Conservation (phyloP, 1,139 yeast species). For the Kurtzmaniella quercitrusa region DNA sequence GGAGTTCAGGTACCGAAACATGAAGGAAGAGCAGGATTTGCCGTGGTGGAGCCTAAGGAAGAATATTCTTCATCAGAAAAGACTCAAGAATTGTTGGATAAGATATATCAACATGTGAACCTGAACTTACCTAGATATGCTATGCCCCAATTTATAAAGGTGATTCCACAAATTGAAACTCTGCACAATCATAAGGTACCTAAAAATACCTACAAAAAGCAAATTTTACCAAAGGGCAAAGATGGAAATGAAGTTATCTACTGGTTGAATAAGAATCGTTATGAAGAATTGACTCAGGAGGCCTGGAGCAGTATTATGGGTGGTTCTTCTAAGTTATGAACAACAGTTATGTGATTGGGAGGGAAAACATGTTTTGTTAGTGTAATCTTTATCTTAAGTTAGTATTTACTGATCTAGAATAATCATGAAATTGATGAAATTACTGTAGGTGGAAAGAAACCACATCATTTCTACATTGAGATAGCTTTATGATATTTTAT, state of each 20-base stretch:
- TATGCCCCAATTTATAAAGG: slow-evolving; percentile 76
- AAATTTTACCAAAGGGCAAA: slow-evolving; percentile 71
- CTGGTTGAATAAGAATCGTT: slow-evolving; percentile 60
- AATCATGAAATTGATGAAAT: neutral
- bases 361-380: too few species aligned
- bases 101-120: slow-evolving; percentile 31
- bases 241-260: slow-evolving; percentile 57
- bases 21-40: slow-evolving; percentile 94
- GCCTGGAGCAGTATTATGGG: slow-evolving; percentile 54
- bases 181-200: slow-evolving; percentile 87
- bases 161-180: slow-evolving; percentile 56
- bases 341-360: too few species aligned
- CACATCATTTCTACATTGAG: neutral
- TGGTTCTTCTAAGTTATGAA: slow-evolving; percentile 34
- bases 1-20: slow-evolving; percentile 85
- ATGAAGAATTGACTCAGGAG: slow-evolving; percentile 52
- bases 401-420: neutral
- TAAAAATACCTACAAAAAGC: slow-evolving; percentile 72
- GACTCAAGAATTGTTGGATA: slow-evolving; percentile 27
- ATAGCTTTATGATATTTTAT: neutral
- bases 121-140: slow-evolving; percentile 78
- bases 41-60: slow-evolving; percentile 59
- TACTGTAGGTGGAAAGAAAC: neutral
- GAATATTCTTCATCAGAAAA: slow-evolving; percentile 19
- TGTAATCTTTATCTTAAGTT: too few species aligned